These are phyloP conservation scores for Pachyrhizus erosus DNA, from an alignment of 306 rosid species.

Conservation along the genomic window DNA sequence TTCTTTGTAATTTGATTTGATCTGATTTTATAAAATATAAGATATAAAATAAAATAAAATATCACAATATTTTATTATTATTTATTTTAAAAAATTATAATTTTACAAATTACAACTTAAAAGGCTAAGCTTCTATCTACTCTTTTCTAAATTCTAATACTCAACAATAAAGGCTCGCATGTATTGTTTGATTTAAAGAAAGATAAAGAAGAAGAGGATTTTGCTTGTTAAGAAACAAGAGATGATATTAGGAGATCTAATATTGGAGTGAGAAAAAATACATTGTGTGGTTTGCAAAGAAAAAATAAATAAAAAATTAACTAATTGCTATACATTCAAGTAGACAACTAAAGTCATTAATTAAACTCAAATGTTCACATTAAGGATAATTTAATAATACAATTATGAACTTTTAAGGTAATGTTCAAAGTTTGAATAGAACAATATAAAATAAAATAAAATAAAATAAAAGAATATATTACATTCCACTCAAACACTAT, in stretches of 20 bases:
- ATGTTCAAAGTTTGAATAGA: neutral
- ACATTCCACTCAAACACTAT: neutral
- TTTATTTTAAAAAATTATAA: neutral
- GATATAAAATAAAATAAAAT: neutral
- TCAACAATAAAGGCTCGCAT: neutral
- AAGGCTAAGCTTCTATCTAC: neutral
- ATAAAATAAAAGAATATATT: neutral
- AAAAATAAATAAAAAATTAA: neutral
- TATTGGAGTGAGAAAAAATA: neutral
- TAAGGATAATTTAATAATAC: neutral
- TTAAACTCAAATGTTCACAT: neutral
- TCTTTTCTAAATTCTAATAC: neutral
- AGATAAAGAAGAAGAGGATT: neutral
- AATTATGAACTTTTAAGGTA: neutral
- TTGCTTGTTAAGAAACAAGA: neutral
- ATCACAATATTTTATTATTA: neutral
- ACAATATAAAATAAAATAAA: neutral
- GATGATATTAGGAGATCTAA: neutral
- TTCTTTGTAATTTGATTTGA: too few species aligned
- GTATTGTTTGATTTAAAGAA: neutral
- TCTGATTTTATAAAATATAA: too few species aligned
- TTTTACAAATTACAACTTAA: neutral
- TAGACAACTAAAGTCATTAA: neutral
- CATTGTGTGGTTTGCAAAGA: neutral
- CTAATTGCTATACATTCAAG: neutral